Evolutionary conservation across 139 green algal species (phyloP).

Genomic region (Chlamydomonas schloesseri): DNA sequence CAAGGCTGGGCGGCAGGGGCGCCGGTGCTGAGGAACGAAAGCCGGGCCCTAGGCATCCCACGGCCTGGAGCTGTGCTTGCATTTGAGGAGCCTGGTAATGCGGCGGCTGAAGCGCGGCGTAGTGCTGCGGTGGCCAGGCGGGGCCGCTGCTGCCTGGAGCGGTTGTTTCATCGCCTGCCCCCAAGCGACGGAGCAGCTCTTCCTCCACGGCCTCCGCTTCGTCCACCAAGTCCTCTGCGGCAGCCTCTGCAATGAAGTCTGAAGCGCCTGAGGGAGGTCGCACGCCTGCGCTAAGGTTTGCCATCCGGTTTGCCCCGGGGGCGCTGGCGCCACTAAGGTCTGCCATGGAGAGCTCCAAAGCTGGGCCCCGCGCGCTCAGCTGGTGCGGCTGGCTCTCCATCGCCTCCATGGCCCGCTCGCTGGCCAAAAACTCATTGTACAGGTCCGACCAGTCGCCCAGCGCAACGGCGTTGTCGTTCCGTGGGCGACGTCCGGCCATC

Average conservation of each 20-base stretch:
- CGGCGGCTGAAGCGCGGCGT: too few relatives aligned
- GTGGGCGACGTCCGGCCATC: too few relatives aligned
- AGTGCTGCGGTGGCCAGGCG: not conserved
- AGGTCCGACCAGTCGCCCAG: not conserved
- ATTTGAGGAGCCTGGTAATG: not conserved
- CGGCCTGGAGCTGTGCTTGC: not conserved
- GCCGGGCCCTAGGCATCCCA: too few relatives aligned
- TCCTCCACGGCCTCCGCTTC: constrained; percentile 16
- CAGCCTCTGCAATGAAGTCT: too few relatives aligned
- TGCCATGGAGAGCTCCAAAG: constrained; percentile 1
- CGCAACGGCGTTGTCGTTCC: too few relatives aligned
- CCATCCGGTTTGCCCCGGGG: too few relatives aligned
- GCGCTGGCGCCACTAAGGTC: not conserved
- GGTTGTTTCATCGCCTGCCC: not conserved
- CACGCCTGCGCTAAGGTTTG: too few relatives aligned
- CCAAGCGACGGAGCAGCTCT: constrained; percentile 23
- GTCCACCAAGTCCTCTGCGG: not conserved
- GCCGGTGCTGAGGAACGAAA: not conserved
- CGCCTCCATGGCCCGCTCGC: too few relatives aligned
- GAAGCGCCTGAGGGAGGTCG: too few relatives aligned
- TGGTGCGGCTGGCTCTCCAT: too few relatives aligned
- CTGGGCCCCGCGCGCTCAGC: too few relatives aligned
- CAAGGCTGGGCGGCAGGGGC: not conserved
- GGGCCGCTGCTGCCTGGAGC: too few relatives aligned
- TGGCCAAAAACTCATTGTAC: constrained; percentile 19